Conservation (phyloP, 371 early-diverging fungal genomes). For the Mycotypha africana region DNA sequence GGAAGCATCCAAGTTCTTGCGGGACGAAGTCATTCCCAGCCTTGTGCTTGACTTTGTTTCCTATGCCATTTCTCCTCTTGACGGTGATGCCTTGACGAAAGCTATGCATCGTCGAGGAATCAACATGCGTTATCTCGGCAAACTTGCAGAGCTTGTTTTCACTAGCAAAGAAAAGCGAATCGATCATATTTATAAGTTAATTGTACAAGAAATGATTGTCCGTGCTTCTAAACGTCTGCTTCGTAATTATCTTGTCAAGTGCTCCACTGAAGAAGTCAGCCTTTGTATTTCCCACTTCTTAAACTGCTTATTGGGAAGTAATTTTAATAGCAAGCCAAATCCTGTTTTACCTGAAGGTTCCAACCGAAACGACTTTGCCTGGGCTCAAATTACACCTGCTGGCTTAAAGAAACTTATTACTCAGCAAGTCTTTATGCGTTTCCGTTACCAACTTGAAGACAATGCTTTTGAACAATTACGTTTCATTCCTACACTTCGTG, state of each 20-base stretch:
- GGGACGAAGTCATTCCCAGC: conserved; percentile 61
- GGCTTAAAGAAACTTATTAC: conserved; percentile 50
- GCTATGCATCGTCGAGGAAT: conserved; percentile 92
- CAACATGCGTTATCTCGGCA: conserved; percentile 95
- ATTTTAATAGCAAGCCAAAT: conserved; percentile 52
- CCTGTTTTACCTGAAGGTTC: conserved; percentile 27
- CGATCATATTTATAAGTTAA: conserved; percentile 47
- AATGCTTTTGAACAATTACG: conserved; percentile 45
- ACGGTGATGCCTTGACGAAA: conserved; percentile 75
- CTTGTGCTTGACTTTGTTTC: conserved; percentile 73
- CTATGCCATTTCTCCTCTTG: conserved; percentile 72
- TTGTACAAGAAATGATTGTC: conserved; percentile 80
- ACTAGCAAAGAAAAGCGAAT: conserved; percentile 53
- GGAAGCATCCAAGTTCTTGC: conserved; percentile 73
- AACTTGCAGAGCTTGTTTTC: conserved; percentile 56
- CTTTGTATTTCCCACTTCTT: conserved; percentile 76
- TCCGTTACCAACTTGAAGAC: conserved; percentile 66
- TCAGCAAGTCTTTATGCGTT: conserved; percentile 63
- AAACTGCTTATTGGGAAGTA: conserved; percentile 72
- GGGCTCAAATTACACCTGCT: conserved; percentile 58
- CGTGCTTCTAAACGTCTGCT: conserved; percentile 83
- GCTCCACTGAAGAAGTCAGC: conserved; percentile 51
- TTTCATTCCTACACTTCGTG: conserved; percentile 72
- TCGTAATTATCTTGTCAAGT: conserved; percentile 56
- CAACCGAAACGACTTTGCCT: conserved; percentile 34